Base-by-base conservation (phyloP, 1,284 basidiomycete species). In the Mycena citricolor region DNA sequence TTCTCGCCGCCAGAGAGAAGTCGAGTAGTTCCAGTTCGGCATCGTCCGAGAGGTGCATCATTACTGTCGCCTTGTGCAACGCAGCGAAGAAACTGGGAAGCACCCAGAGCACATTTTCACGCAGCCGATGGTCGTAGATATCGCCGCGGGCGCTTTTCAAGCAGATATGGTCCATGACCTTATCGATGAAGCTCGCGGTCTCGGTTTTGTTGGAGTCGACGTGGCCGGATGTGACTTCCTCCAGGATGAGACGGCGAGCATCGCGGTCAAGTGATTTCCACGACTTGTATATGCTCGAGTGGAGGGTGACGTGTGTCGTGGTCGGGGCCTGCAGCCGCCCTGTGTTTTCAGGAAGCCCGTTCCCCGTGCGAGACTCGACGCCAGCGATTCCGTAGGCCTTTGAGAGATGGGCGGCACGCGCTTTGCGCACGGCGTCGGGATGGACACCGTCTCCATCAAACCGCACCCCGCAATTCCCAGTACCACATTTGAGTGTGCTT, bases 41-140 rank as follows among this genome's bases (percentile, higher is more conserved):
- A 21, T 48, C 50, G 10, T 52, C 50, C 14, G 39, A 14, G 11
- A 48, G 17, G 2, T 44, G 12, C 39, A 48, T 52, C 46, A 48
- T 45, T 35, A 16, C 14, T 1, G 50, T 46, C 11, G 50, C 50
- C 8, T 31, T 44, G 28, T 48, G 50, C 11, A 52, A 40, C 8
- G 50, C 50, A n/a, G 19, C 23, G 32, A 52, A 52, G 36, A 52
- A 52, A 32, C 50, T 48, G 6, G 46, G 46, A 5, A 52, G 42
- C 7, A 48, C 50, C 50, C 50, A 48, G 8, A 21, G 7, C 13
- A 52, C 30, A 1, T 48, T 6, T 2, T 42, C 20, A 21, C 33
- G 28, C 39, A 52, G 12, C 6, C 41, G 21, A 22, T 20, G 22
- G 2, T 24, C 5, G 35, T 50, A 50, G 16, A 50, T 50, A 20